A percentile compares a stretch with the other conserved stretches of the same genome.
Evolutionary conservation across 441 rosid genomes (phyloP).

Genomic region (Pelargonium hybrid): DNA sequence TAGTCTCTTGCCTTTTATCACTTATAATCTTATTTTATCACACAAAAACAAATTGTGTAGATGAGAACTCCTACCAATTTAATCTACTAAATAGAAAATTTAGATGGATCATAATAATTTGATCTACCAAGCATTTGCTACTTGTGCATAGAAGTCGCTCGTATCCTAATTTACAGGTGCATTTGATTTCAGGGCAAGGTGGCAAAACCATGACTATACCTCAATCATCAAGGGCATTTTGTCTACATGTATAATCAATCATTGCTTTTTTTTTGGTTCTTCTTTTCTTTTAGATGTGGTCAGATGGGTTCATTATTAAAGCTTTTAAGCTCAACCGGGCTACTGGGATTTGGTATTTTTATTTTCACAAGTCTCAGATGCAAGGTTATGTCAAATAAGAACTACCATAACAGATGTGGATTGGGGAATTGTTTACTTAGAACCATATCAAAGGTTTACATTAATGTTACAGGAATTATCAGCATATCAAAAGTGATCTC

Average conservation of each 20-base stretch:
- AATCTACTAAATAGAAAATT: no score
- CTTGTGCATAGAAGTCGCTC: not conserved
- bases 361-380: conserved; percentile 40
- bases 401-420: conserved; percentile 6
- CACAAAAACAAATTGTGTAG: not conserved
- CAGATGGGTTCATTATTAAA: conserved; percentile 37
- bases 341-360: conserved; percentile 42
- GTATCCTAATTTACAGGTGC: not conserved
- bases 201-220: conserved; percentile 10
- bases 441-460: conserved; percentile 21
- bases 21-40: not conserved
- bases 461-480: conserved; percentile 5
- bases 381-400: conserved; percentile 37
- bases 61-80: not conserved
- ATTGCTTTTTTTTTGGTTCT: conserved; percentile 1
- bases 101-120: not conserved
- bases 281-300: conserved; percentile 8
- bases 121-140: conserved; percentile 1
- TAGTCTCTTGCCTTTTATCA: conserved; percentile 18
- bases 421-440: conserved; percentile 16
- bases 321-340: conserved; percentile 28
- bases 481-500: conserved; percentile 3
- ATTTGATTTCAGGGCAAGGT: not conserved
- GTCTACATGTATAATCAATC: conserved; percentile 9
- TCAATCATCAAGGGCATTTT: not conserved